Evolutionary conservation across 2,329 filamentous ascomycete genomes (phyloP).

Genomic region (Aureobasidium musti): DNA sequence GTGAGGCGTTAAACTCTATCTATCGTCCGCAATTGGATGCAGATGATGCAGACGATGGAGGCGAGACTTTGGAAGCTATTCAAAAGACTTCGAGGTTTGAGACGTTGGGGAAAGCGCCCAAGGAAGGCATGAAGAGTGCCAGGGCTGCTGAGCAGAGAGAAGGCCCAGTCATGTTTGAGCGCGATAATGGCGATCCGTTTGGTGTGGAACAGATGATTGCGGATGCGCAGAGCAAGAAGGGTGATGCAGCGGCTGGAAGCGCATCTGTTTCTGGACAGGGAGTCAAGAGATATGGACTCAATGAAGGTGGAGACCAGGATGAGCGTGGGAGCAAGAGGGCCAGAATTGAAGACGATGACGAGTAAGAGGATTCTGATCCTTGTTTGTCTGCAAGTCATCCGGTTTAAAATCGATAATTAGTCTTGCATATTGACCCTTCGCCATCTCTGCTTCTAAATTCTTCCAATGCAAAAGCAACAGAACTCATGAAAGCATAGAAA

Average conservation of each 20-base stretch:
- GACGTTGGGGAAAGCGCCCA: slow-evolving; percentile 72
- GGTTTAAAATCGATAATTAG: not conserved
- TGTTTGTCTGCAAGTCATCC: not conserved
- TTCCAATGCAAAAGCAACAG: not conserved
- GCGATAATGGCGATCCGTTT: slow-evolving; percentile 77
- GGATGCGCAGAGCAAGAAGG: slow-evolving; percentile 64
- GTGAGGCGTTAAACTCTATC: slow-evolving; percentile 92
- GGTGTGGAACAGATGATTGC: slow-evolving; percentile 92
- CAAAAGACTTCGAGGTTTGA: slow-evolving; percentile 86
- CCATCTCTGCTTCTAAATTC: not conserved
- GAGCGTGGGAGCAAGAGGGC: slow-evolving; percentile 66
- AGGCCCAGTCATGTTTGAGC: slow-evolving; percentile 95
- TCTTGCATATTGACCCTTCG: not conserved
- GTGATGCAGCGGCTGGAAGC: slow-evolving; percentile 41
- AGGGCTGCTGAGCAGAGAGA: slow-evolving; percentile 80
- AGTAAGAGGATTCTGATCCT: not conserved
- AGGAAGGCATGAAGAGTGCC: slow-evolving; percentile 84
- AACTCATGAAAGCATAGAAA: not conserved
- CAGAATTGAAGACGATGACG: slow-evolving; percentile 64
- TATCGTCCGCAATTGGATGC: slow-evolving; percentile 78
- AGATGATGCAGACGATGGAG: slow-evolving; percentile 74
- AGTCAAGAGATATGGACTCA: slow-evolving; percentile 73
- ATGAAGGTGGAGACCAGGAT: slow-evolving; percentile 68
- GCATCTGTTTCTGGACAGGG: slow-evolving; percentile 44
- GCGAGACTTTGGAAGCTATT: slow-evolving; percentile 82